Evolutionary conservation across 495 filamentous ascomycete genomes (phyloP), one percentile per base, ranked within the genome.

Genomic region (Penicillium roqueforti): DNA sequence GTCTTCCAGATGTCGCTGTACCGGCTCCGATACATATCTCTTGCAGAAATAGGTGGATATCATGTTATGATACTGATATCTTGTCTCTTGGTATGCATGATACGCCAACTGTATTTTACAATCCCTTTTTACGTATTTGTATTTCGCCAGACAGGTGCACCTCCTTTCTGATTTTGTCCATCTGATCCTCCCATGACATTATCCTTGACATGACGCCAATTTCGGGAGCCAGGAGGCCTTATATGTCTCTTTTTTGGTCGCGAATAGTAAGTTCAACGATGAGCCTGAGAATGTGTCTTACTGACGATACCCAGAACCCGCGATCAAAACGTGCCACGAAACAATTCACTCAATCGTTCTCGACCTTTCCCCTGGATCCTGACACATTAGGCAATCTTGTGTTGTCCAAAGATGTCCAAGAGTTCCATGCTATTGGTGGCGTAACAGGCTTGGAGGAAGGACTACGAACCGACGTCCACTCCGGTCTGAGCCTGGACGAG

Each of bases 401-500:
- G 7, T 40, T 44, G 23, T 44, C 50, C 10, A 52, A 34, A 18
- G 28, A 44, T 44, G 5, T 37, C 11, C 40, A 42, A 14, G 16
- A 2, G 6, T 3, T 52, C 4, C 28, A 44, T 6, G 14, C 29
- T n/a, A 18, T 52, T 6, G 40, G 40, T 6, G 40, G 49, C 23
- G 13, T 52, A 19, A 32, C 14, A 16, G 38, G 39, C 4, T 10
- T 52, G 2, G 50, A 52, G 20, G 40, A 34, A 18, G n/a, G 9
- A 32, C 20, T 52, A 3, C 50, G 38, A 32, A 44, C 50, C n/a
- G 50, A 52, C 34, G 3, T 52, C 19, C 50, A 36, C 13, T 52
- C 50, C 11, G 50, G 50, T 32, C 16, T 52, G 19, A 52, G 50
- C 19, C 20, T 52, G 19, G 50, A 52, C 11, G 50, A 52, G 38